Conservation (phyloP, 352 stramenopile genomes). For the Thraustotheca clavata region DNA sequence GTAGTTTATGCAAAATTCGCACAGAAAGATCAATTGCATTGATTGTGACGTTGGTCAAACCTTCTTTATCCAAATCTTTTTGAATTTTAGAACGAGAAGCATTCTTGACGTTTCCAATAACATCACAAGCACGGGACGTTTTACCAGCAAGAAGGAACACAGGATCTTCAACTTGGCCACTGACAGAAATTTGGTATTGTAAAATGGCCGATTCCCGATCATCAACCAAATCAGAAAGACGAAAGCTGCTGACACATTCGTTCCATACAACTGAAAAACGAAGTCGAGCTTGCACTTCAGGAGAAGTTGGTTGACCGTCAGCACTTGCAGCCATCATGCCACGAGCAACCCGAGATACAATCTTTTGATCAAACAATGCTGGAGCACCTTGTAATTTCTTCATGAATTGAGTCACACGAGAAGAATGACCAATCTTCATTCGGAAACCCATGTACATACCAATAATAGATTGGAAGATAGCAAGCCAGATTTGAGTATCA, state of each 20-base stretch:
- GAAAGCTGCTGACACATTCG: slow-evolving; percentile 84
- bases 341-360: slow-evolving; percentile 39
- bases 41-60: slow-evolving; percentile 54
- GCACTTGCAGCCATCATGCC: slow-evolving; percentile 2
- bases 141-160: slow-evolving; percentile 82
- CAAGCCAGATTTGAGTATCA: slow-evolving; percentile 84
- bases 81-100: slow-evolving; percentile 42
- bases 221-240: slow-evolving; percentile 76
- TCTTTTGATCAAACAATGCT: slow-evolving; percentile 56
- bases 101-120: slow-evolving; percentile 40
- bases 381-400: slow-evolving; percentile 46
- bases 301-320: slow-evolving; percentile 24
- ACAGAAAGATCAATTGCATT: slow-evolving; percentile 77
- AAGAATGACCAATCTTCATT: slow-evolving; percentile 70
- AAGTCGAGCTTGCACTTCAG: slow-evolving; percentile 64
- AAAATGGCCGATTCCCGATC: slow-evolving; percentile 81
- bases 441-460: slow-evolving; percentile 63
- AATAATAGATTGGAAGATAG: slow-evolving; percentile 67
- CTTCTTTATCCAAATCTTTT: slow-evolving; percentile 68
- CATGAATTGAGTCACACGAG: slow-evolving; percentile 56
- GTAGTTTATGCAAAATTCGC: slow-evolving; percentile 69
- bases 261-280: slow-evolving; percentile 86
- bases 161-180: slow-evolving; percentile 67
- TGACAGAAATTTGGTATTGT: slow-evolving; percentile 84
- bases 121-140: slow-evolving; percentile 57